A percentile compares a stretch with the other conserved stretches of the same genome.
phyloP scores from a whole-genome alignment of 1,139 yeast species.

The Scheffersomyces illinoinensis region DNA sequence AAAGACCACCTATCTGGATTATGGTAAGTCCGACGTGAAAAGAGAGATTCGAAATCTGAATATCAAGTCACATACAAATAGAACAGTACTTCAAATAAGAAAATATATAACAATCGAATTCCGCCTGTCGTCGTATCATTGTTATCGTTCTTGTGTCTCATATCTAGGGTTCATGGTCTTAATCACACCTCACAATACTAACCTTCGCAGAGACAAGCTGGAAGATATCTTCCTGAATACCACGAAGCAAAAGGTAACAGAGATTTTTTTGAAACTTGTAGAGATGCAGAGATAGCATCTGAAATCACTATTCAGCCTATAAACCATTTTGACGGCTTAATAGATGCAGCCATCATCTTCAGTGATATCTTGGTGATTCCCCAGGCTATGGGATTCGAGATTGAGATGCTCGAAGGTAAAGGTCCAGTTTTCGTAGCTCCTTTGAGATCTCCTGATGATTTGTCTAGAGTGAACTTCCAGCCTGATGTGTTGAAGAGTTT shows the following conservation, averaged over 20 bases:
- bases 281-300: slow-evolving; percentile 91
- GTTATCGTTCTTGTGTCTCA: neutral
- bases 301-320: slow-evolving; percentile 95
- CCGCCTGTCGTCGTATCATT: neutral
- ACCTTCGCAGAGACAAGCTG: slow-evolving; percentile 66
- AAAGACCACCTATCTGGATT: slow-evolving; percentile 97
- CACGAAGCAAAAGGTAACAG: slow-evolving; percentile 84
- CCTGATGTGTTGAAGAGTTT: slow-evolving; percentile 75
- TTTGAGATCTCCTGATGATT: slow-evolving; percentile 69
- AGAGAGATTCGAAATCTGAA: no score
- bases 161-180: no score
- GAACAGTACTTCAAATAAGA: neutral
- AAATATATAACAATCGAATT: neutral
- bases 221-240: slow-evolving; percentile 88
- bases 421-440: slow-evolving; percentile 96
- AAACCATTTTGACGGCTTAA: slow-evolving; percentile 80
- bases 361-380: slow-evolving; percentile 95
- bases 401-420: slow-evolving; percentile 89
- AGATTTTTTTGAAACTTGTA: slow-evolving; percentile 91
- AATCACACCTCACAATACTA: slow-evolving; percentile 2
- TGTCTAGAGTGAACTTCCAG: slow-evolving; percentile 55
- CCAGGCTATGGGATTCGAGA: slow-evolving; percentile 97
- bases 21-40: slow-evolving; percentile 54
- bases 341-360: slow-evolving; percentile 96
- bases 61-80: no score